phyloP scores from a whole-genome alignment of 176 grass and related monocot genomes.

The Bromus sterilis region DNA sequence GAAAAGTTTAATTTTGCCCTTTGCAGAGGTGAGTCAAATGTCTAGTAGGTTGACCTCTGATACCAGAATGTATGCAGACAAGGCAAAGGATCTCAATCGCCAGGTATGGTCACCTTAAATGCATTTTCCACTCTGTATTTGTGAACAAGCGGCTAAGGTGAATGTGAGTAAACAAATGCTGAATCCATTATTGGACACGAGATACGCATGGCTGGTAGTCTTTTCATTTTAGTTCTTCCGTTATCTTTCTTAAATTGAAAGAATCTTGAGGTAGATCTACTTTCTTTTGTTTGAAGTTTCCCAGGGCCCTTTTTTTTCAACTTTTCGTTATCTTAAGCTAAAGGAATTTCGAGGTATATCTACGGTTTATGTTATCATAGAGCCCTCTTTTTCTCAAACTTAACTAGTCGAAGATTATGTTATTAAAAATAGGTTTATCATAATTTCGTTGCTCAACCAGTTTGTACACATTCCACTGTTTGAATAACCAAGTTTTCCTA shows the following conservation, averaged over 20 bases:
- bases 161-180: neutral
- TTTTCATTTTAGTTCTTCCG: neutral
- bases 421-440: neutral
- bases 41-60: constrained; percentile 79
- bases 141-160: neutral
- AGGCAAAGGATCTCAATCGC: constrained; percentile 81
- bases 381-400: neutral
- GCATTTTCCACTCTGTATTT: neutral
- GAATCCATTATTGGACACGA: neutral
- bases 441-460: neutral
- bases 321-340: neutral
- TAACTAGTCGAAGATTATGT: neutral
- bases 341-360: neutral
- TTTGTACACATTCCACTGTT: neutral
- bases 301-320: too few species aligned
- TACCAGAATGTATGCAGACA: constrained; percentile 78
- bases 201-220: neutral
- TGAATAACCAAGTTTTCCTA: neutral
- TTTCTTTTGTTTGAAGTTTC: too few species aligned
- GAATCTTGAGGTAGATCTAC: neutral
- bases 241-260: neutral
- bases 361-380: neutral
- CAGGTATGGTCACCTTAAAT: constrained; percentile 33
- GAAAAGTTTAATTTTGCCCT: constrained; percentile 16
- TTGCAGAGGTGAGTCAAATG: constrained; percentile 89